Percentiles rank a stretch among this genome's conserved stretches.
phyloP scores from a whole-genome alignment of 805 yeast species.

The Yarrowia bubula region DNA sequence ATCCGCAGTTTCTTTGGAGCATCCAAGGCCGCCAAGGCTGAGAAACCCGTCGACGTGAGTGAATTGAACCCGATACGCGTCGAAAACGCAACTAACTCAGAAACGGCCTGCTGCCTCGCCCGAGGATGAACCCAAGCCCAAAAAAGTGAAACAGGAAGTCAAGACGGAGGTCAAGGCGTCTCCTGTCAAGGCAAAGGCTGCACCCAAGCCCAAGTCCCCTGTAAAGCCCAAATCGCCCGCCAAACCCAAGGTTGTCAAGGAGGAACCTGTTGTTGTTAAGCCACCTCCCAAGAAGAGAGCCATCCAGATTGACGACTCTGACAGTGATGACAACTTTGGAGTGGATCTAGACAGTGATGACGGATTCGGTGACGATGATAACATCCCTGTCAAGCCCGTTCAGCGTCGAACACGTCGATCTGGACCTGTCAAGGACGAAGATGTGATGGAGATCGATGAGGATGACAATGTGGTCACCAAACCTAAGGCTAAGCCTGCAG shows the following conservation, averaged over 20 bases:
- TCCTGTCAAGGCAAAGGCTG: not conserved
- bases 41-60: constrained; percentile 1
- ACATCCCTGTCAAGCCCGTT: not conserved
- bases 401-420: constrained; percentile 15
- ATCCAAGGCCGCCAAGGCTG: constrained; percentile 2
- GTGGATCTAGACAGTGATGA: constrained; percentile 6
- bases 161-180: not conserved
- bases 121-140: not conserved
- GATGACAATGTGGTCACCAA: constrained; percentile 7
- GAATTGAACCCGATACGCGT: not conserved
- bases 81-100: not conserved
- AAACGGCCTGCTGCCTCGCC: constrained; percentile 9
- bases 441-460: constrained; percentile 11
- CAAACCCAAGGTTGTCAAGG: not conserved
- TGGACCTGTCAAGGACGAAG: constrained; percentile 1
- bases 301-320: not conserved
- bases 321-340: not conserved
- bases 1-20: constrained; percentile 26
- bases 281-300: constrained; percentile 4
- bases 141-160: not conserved
- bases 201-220: not conserved
- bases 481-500: not conserved
- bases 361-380: constrained; percentile 12
- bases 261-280: not conserved
- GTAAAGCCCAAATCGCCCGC: not conserved